Conservation (phyloP, 345 rosid genomes). For the Geranium brycei region DNA sequence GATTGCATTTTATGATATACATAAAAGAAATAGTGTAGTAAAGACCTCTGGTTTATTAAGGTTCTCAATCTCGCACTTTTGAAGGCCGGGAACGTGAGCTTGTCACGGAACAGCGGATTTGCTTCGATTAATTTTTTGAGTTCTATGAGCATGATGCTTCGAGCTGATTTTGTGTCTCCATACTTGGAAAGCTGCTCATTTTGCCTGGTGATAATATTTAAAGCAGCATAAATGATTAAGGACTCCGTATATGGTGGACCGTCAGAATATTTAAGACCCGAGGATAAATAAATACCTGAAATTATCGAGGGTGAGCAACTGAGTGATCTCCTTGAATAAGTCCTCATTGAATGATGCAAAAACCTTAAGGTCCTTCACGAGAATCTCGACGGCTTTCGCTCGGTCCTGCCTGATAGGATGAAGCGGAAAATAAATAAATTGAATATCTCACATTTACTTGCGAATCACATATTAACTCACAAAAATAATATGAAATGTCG, state of each 20-base stretch:
- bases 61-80: constrained; percentile 66
- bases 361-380: constrained; percentile 7
- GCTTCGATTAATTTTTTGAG: constrained; percentile 75
- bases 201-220: constrained; percentile 33
- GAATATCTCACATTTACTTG: not conserved
- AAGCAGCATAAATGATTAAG: not conserved
- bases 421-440: not conserved
- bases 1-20: not conserved
- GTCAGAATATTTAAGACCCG: not conserved
- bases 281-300: constrained; percentile 4
- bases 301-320: constrained; percentile 1
- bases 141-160: constrained; percentile 52
- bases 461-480: not conserved
- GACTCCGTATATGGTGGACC: not conserved
- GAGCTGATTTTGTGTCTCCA: constrained; percentile 68
- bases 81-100: constrained; percentile 52
- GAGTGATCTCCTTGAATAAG: constrained; percentile 4
- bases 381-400: constrained; percentile 3
- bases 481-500: no score
- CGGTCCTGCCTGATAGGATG: not conserved
- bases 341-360: constrained; percentile 2
- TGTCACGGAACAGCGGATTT: constrained; percentile 68
- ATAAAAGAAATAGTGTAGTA: constrained; percentile 5
- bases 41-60: constrained; percentile 77
- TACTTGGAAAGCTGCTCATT: constrained; percentile 78